Percentiles rank a stretch among this genome's conserved stretches.
phyloP scores from a whole-genome alignment of 768 basidiomycete genomes.

The Coprinopsis sp. region DNA sequence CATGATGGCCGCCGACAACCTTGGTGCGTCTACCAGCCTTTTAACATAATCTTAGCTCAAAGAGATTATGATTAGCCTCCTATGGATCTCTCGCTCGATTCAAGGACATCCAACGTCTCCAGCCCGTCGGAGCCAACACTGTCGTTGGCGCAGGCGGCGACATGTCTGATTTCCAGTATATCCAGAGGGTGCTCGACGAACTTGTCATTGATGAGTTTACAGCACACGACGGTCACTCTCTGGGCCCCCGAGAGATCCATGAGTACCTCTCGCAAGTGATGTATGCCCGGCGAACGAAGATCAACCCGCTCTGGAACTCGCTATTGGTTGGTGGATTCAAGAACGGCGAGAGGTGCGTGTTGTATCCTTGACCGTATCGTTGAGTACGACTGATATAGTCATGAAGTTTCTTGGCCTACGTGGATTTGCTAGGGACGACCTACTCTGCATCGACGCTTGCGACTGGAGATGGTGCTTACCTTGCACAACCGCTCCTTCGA shows the following conservation, averaged over 20 bases:
- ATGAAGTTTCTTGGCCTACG: conserved; percentile 83
- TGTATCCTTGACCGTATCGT: too few relatives aligned
- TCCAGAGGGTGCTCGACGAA: conserved; percentile 76
- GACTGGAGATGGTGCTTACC: conserved; percentile 90
- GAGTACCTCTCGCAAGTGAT: conserved; percentile 88
- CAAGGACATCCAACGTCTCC: conserved; percentile 89
- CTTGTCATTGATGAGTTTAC: conserved; percentile 76
- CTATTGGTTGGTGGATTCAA: conserved; percentile 89
- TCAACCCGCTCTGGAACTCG: conserved; percentile 95
- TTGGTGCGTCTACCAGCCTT: conserved; percentile 51
- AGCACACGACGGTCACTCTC: conserved; percentile 74
- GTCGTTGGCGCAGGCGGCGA: conserved; percentile 92
- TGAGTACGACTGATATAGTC: too few relatives aligned
- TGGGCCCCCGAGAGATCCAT: conserved; percentile 88
- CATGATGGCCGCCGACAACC: conserved; percentile 97
- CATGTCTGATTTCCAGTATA: conserved; percentile 96
- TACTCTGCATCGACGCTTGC: conserved; percentile 91
- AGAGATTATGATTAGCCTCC: conserved; percentile 52
- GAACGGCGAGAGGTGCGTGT: conserved; percentile 66
- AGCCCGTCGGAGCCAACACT: conserved; percentile 77
- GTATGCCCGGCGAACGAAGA: conserved; percentile 83
- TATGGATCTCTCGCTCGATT: conserved; percentile 97
- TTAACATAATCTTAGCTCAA: neutral
- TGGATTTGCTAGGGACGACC: conserved; percentile 95
- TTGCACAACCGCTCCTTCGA: conserved; percentile 89